Evolutionary conservation across 192 early-diverging fungal species (phyloP).

Genomic region (Coemansia furcata): DNA sequence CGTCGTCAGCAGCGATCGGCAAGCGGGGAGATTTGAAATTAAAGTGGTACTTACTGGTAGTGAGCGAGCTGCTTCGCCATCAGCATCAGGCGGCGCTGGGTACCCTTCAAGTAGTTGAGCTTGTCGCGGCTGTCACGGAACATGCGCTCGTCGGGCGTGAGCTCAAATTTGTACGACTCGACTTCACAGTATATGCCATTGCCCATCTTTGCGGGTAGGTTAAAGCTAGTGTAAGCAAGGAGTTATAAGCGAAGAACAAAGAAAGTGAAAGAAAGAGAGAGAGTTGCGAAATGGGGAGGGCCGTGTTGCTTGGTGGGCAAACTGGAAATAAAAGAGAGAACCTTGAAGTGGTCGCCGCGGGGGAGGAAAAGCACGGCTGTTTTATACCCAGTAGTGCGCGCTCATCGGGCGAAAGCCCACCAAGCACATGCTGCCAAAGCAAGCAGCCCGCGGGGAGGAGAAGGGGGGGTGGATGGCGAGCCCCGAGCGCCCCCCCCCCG

Average conservation of each 20-base stretch:
- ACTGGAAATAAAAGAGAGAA: conserved; percentile 1
- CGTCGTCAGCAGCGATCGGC: conserved; percentile 3
- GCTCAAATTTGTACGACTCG: conserved; percentile 19
- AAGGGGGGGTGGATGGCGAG: not conserved
- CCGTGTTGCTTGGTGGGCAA: not conserved
- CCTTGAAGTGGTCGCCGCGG: conserved; percentile 1
- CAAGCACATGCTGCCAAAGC: not conserved
- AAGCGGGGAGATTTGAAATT: not conserved
- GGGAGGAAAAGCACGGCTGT: not conserved
- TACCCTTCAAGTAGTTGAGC: conserved; percentile 29
- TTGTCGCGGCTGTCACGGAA: conserved; percentile 27
- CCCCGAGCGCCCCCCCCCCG: not conserved
- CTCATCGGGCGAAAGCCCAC: not conserved
- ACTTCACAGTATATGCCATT: conserved; percentile 47
- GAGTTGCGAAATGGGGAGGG: not conserved
- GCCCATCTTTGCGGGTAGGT: conserved; percentile 21
- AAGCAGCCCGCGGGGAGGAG: conserved; percentile 2
- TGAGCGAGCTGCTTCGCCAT: conserved; percentile 24
- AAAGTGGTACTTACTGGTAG: conserved; percentile 32
- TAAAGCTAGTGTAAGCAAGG: not conserved
- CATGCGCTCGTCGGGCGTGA: conserved; percentile 20
- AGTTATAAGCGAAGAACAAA: not conserved
- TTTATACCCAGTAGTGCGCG: not conserved
- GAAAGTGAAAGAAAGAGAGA: not conserved
- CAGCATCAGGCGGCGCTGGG: conserved; percentile 24